Evolutionary conservation across 73 alveolate genomes (phyloP).

Genomic region (Paramecium bursaria): DNA sequence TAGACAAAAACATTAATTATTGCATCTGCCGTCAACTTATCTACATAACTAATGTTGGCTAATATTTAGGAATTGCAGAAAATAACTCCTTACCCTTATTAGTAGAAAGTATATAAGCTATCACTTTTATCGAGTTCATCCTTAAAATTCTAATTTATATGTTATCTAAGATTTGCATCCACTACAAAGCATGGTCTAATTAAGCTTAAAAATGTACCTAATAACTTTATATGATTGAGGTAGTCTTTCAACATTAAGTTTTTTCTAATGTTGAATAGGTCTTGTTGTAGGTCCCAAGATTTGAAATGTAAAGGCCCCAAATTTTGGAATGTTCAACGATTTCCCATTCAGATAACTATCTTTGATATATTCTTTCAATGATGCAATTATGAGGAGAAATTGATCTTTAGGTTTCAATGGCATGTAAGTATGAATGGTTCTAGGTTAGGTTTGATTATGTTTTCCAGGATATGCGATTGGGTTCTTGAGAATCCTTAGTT

Average conservation of each 20-base stretch:
- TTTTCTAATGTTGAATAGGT: background rate
- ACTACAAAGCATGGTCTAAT: slow-evolving; percentile 39
- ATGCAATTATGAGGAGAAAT: slow-evolving; percentile 8
- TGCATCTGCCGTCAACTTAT: slow-evolving; percentile 7
- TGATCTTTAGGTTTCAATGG: slow-evolving; percentile 2
- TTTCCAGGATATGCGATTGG: slow-evolving; percentile 56
- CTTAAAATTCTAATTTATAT: background rate
- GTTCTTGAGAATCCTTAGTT: slow-evolving; percentile 39
- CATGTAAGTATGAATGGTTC: background rate
- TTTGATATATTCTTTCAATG: slow-evolving; percentile 11
- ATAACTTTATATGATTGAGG: slow-evolving; percentile 38
- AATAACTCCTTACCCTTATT: background rate
- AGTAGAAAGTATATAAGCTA: background rate
- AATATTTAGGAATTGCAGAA: slow-evolving; percentile 46
- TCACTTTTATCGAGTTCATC: background rate
- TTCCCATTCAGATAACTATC: slow-evolving; percentile 14
- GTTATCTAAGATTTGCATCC: slow-evolving; percentile 25
- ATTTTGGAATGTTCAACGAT: background rate
- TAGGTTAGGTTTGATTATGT: slow-evolving; percentile 26
- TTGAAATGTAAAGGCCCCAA: slow-evolving; percentile 41
- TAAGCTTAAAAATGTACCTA: too few species aligned
- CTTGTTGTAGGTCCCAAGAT: background rate
- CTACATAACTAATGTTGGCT: slow-evolving; percentile 18
- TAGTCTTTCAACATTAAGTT: background rate
- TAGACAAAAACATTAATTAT: background rate